phyloP scores from a whole-genome alignment of 768 basidiomycete genomes.

The Boletus sp. region DNA sequence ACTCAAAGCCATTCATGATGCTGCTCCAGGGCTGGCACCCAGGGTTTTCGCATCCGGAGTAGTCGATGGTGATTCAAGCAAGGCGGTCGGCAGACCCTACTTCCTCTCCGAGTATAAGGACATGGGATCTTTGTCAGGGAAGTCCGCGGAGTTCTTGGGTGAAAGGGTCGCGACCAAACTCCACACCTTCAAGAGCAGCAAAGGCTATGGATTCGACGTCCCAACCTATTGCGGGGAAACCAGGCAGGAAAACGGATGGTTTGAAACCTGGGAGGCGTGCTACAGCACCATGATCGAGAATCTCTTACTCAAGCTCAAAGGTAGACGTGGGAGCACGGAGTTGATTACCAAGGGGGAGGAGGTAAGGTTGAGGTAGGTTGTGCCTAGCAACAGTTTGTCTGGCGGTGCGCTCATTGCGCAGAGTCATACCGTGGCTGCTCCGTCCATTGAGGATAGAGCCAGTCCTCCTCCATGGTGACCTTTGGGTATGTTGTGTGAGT shows the following conservation, averaged over 20 bases:
- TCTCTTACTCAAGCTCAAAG: slow-evolving; percentile 46
- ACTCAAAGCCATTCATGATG: slow-evolving; percentile 55
- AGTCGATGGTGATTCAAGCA: slow-evolving; percentile 22
- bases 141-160: slow-evolving; percentile 50
- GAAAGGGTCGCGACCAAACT: slow-evolving; percentile 64
- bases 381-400: neutral
- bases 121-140: slow-evolving; percentile 43
- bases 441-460: slow-evolving; percentile 56
- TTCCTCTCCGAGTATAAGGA: slow-evolving; percentile 77
- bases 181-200: slow-evolving; percentile 50
- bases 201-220: slow-evolving; percentile 66
- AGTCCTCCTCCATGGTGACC: slow-evolving; percentile 73
- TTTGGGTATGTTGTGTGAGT: slow-evolving; percentile 56
- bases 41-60: slow-evolving; percentile 49
- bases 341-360: slow-evolving; percentile 51
- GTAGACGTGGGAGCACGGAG: slow-evolving; percentile 39
- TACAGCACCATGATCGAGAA: slow-evolving; percentile 60
- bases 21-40: slow-evolving; percentile 69
- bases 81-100: slow-evolving; percentile 45
- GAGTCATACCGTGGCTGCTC: slow-evolving; percentile 72
- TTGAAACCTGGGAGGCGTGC: slow-evolving; percentile 65
- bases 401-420: slow-evolving; percentile 27
- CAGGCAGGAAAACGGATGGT: slow-evolving; percentile 70
- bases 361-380: slow-evolving; percentile 45
- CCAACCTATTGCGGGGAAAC: slow-evolving; percentile 80